These are phyloP conservation scores for Theileria parva DNA, from an alignment of 169 alveolate species.

Conservation along the genomic window DNA sequence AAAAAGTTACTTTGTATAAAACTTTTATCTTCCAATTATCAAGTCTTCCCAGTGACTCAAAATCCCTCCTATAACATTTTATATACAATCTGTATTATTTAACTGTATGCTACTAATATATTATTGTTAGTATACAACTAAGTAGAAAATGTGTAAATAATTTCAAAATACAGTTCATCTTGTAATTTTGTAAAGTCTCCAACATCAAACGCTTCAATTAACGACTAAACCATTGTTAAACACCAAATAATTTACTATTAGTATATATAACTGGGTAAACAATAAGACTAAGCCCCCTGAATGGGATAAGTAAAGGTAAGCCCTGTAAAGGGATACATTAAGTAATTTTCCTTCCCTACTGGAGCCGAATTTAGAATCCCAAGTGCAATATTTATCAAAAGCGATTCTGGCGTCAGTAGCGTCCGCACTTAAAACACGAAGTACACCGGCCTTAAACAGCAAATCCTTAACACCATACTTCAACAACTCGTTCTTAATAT, in stretches of 20 bases:
- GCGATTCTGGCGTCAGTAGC: conserved; percentile 64
- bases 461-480: conserved; percentile 74
- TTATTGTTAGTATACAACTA: no score
- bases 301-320: not conserved
- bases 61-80: conserved; percentile 28
- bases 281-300: not conserved
- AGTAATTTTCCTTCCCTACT: conserved; percentile 63
- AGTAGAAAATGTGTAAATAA: not conserved
- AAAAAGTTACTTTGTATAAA: conserved; percentile 43
- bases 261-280: not conserved
- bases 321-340: conserved; percentile 11
- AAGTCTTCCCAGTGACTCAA: conserved; percentile 35
- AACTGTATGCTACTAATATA: no score
- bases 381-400: conserved; percentile 23
- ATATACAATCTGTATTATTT: not conserved
- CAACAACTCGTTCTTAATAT: conserved; percentile 61
- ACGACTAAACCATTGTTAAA: conserved; percentile 12
- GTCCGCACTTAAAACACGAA: conserved; percentile 38
- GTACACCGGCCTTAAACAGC: conserved; percentile 71
- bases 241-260: not conserved
- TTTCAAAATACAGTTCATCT: conserved; percentile 30
- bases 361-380: conserved; percentile 42
- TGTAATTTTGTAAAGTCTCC: conserved; percentile 47
- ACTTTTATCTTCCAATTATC: conserved; percentile 65
- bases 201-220: conserved; percentile 57